Conservation (phyloP, 768 basidiomycete species). For the Amanita muscaria region DNA sequence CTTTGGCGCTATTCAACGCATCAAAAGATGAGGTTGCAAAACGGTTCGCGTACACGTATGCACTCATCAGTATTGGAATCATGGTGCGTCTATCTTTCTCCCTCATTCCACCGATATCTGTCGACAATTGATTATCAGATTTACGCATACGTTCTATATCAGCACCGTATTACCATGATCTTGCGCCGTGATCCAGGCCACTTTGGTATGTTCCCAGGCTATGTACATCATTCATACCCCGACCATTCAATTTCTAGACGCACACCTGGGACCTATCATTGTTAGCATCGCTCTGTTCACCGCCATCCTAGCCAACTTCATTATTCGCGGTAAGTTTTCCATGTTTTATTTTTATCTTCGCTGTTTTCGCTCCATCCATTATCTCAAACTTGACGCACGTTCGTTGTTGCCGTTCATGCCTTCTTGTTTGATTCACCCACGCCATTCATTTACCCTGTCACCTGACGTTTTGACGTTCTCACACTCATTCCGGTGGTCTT, state of each 20-base stretch:
- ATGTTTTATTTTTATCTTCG: not conserved
- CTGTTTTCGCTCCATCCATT: not conserved
- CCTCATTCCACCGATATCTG: not conserved
- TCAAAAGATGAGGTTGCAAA: constrained; percentile 64
- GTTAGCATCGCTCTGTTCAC: constrained; percentile 79
- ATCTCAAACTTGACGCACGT: too few species aligned
- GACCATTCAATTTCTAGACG: constrained; percentile 32
- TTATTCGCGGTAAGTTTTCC: constrained; percentile 61
- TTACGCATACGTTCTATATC: constrained; percentile 83
- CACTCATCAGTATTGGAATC: constrained; percentile 63
- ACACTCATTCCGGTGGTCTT: constrained; percentile 3
- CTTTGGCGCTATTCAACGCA: constrained; percentile 84
- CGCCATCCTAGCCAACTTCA: constrained; percentile 82
- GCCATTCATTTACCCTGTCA: not conserved
- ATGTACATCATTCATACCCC: not conserved
- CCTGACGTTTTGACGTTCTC: constrained; percentile 4
- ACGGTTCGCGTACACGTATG: constrained; percentile 78
- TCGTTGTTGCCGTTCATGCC: too few species aligned
- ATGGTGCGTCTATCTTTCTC: constrained; percentile 34
- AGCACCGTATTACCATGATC: constrained; percentile 86
- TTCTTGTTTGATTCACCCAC: too few species aligned
- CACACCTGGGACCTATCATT: constrained; percentile 72
- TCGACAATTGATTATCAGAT: constrained; percentile 26
- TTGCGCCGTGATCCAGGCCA: constrained; percentile 79
- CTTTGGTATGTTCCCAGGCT: constrained; percentile 54